Evolutionary conservation across 2,329 filamentous ascomycete species (phyloP), one percentile per base, ranked within the genome.

Genomic region (Bipolaris oryzae): DNA sequence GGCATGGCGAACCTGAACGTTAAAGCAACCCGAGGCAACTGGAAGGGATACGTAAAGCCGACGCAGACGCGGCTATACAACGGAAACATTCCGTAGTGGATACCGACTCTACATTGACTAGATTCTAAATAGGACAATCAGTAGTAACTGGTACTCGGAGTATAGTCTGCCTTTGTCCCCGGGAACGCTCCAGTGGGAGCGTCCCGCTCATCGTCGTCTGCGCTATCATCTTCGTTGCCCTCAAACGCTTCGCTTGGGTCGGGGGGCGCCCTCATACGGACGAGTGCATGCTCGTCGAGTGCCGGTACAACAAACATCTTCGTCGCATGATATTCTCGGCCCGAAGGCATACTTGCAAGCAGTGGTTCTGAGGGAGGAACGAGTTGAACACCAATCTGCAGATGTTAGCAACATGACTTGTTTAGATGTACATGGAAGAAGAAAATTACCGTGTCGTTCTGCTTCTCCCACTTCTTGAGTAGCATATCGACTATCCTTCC

Each of bases 401-500:
- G 9, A 3, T 20, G 16, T 44, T 20, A 28, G 33, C 9, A 16
- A 39, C 20, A 23, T 38, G 47, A 58, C 42, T 7, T 18, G 3
- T 33, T 1, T 15, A 18, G 16, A 13, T 10, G n/a, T 6, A 10
- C 10, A 38, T 13, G n/a, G 5, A 2, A 13, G 46, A 21, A 15
- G 9, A 3, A 15, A 75, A 86, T 79, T 78, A 96, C 91, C 16
- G 91, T 96, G 75, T 97, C 92, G 71, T 99, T 99, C 77, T 92
- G 87, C 78, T 92, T 95, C 60, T 86, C 87, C 94, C 95, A 97
- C 74, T 96, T 97, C 35, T 82, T 84, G 67, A 96, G 86, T 33
- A 99, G 79, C 87, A 95, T 91, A 67, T 95, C 90, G 49, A 97
- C 82, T 2, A 98, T 89, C 53, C 92, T 84, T 1, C 84, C 87